A percentile compares a stretch with the other conserved stretches of the same genome.
These are phyloP conservation scores for Arthrobotrys sphaeroides DNA, from an alignment of 2,329 filamentous ascomycete genomes.

Conservation along the genomic window DNA sequence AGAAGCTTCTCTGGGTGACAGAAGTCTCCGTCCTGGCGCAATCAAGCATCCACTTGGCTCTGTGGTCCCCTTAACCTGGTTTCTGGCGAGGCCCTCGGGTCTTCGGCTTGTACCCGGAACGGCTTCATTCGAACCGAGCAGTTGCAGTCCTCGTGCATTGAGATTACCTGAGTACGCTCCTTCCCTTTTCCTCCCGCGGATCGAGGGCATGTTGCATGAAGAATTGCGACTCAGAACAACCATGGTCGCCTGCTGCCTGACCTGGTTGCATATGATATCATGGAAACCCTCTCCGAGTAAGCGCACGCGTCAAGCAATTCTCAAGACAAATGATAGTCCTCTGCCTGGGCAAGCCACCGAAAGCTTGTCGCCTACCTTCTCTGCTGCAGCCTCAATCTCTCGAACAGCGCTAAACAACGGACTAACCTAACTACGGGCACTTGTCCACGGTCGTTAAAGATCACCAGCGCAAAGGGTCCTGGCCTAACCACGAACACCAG, in stretches of 20 bases:
- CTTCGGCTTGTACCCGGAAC: constrained; percentile 25
- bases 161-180: constrained; percentile 13
- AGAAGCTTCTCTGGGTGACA: constrained; percentile 20
- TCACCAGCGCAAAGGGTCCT: constrained; percentile 25
- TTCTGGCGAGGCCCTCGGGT: constrained; percentile 28
- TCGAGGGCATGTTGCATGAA: constrained; percentile 21
- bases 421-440: constrained; percentile 48
- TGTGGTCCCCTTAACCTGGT: constrained; percentile 16
- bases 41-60: constrained; percentile 15
- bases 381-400: constrained; percentile 31
- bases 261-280: constrained; percentile 45
- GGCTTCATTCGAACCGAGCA: not conserved
- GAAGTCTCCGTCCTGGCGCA: constrained; percentile 44
- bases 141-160: constrained; percentile 16
- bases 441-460: constrained; percentile 39
- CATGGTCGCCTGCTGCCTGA: constrained; percentile 26
- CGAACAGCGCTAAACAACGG: constrained; percentile 11
- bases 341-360: constrained; percentile 21
- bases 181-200: constrained; percentile 30
- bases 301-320: constrained; percentile 41
- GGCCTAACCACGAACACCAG: constrained; percentile 24
- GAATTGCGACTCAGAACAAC: constrained; percentile 4
- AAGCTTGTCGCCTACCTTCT: constrained; percentile 18
- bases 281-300: constrained; percentile 25
- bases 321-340: constrained; percentile 47